A percentile compares a stretch with the other conserved stretches of the same genome.
phyloP scores from a whole-genome alignment of 257 asterid genomes.

The Solanum habrochaites region DNA sequence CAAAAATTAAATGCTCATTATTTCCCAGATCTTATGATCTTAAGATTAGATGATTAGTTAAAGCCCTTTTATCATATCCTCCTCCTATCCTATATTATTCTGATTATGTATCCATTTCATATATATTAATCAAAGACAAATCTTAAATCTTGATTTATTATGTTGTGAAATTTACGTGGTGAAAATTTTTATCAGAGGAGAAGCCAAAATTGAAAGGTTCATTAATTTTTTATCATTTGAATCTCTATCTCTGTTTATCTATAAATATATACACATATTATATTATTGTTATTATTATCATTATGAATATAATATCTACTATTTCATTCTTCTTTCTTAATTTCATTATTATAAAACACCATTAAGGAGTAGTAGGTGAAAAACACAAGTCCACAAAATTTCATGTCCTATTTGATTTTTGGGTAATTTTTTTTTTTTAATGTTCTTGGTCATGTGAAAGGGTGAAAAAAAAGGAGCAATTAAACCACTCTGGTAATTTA shows the following conservation, averaged over 20 bases:
- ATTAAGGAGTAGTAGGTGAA: not conserved
- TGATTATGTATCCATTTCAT: no score
- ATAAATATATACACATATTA: not conserved
- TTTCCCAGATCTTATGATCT: not conserved
- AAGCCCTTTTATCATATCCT: not conserved
- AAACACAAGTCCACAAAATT: not conserved
- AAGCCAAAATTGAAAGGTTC: not conserved
- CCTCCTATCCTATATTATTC: not conserved
- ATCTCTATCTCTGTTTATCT: not conserved
- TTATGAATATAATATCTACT: not conserved
- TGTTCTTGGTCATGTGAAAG: not conserved
- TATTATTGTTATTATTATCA: not conserved
- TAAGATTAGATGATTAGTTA: not conserved
- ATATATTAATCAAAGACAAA: not conserved
- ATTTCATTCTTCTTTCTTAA: not conserved
- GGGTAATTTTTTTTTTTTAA: not conserved
- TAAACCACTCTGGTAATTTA: not conserved
- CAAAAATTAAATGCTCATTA: not conserved
- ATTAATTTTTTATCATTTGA: not conserved
- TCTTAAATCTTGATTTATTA: not conserved
- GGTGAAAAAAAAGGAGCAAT: not conserved
- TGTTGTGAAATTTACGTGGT: not conserved
- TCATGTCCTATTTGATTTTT: not conserved
- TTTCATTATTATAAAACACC: not conserved
- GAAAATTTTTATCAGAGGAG: not conserved